Conservation (phyloP, 176 grass and related monocot genomes). For the Oryza meridionalis region DNA sequence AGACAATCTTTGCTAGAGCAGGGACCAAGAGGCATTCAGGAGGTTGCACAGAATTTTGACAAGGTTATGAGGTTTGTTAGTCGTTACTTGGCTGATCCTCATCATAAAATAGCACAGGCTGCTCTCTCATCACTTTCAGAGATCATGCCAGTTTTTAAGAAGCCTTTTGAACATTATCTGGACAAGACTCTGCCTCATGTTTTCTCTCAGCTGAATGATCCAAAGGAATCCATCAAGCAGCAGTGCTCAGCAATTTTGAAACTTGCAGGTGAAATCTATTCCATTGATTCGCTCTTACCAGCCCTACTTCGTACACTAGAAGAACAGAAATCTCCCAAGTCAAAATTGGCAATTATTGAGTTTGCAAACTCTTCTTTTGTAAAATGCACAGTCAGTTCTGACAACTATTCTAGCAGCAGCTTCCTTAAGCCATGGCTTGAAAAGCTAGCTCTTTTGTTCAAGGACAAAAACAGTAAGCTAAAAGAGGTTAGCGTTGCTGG, state of each 20-base stretch:
- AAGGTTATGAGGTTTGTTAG: conserved; percentile 92
- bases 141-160: conserved; percentile 82
- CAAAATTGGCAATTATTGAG: conserved; percentile 75
- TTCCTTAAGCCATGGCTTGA: conserved; percentile 95
- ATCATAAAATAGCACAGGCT: conserved; percentile 94
- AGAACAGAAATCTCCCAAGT: conserved; percentile 86
- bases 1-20: conserved; percentile 60
- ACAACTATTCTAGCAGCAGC: conserved; percentile 61
- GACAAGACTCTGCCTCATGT: conserved; percentile 84
- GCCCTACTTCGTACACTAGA: conserved; percentile 85
- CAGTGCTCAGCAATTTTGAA: conserved; percentile 67
- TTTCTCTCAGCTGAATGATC: conserved; percentile 84
- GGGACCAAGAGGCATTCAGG: conserved; percentile 75
- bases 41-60: conserved; percentile 89
- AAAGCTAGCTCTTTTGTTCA: conserved; percentile 68
- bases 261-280: conserved; percentile 72
- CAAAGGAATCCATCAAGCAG: conserved; percentile 84
- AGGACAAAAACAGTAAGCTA: conserved; percentile 82
- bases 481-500: conserved; percentile 71
- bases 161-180: conserved; percentile 84
- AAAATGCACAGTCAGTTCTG: conserved; percentile 69
- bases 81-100: conserved; percentile 88
- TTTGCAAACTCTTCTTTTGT: conserved; percentile 90
- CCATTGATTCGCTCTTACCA: conserved; percentile 83
- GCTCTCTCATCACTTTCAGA: conserved; percentile 74